Evolutionary conservation across 768 basidiomycete species (phyloP).

Genomic region (Scleroderma bovista): DNA sequence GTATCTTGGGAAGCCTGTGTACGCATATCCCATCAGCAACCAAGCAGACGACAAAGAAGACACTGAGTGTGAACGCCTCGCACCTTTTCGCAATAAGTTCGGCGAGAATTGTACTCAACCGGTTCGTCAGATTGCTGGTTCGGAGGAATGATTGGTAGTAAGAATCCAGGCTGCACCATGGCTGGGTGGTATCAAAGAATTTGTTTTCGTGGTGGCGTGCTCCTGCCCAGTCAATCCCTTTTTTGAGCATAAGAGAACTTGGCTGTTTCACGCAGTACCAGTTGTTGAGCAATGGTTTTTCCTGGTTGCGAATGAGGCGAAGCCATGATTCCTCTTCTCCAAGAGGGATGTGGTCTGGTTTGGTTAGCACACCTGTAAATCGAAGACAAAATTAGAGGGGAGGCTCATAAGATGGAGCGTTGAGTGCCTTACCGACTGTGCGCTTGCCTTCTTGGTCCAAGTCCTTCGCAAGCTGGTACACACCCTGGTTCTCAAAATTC

Average conservation of each 20-base stretch:
- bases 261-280: slow-evolving; percentile 29
- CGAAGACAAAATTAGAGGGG: background rate
- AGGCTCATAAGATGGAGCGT: background rate
- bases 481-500: slow-evolving; percentile 70
- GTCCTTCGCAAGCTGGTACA: slow-evolving; percentile 48
- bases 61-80: slow-evolving; percentile 4
- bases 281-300: background rate
- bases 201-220: slow-evolving; percentile 26
- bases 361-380: slow-evolving; percentile 55
- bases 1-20: slow-evolving; percentile 54
- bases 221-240: slow-evolving; percentile 5
- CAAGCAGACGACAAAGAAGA: too few relatives aligned
- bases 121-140: slow-evolving; percentile 49
- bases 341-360: slow-evolving; percentile 45
- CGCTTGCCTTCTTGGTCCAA: slow-evolving; percentile 53
- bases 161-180: slow-evolving; percentile 41
- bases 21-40: too few relatives aligned
- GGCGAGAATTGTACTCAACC: slow-evolving; percentile 55
- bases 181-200: slow-evolving; percentile 31
- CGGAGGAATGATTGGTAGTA: slow-evolving; percentile 46
- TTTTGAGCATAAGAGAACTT: background rate
- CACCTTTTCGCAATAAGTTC: slow-evolving; percentile 60
- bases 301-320: too few relatives aligned
- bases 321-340: slow-evolving; percentile 1
- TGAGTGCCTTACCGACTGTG: slow-evolving; percentile 46